Evolutionary conservation across 768 basidiomycete genomes (phyloP).

Genomic region (Leccinum rimulosum): DNA sequence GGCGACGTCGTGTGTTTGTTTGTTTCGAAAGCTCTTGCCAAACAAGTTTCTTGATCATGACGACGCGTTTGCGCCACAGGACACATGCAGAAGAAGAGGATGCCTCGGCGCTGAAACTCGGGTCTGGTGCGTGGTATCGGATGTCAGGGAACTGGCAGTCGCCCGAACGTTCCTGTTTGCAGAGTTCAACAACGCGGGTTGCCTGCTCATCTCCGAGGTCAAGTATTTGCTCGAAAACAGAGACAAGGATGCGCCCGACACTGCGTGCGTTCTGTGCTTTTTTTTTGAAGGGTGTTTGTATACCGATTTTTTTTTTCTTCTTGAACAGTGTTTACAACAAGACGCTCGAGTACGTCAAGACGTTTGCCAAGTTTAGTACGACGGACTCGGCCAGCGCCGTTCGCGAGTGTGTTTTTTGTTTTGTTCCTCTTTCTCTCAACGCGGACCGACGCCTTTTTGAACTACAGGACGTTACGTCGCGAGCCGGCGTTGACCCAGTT

Average conservation of each 20-base stretch:
- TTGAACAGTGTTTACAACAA: constrained; percentile 86
- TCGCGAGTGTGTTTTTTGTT: constrained; percentile 59
- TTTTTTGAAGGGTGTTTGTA: neutral
- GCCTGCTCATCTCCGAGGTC: constrained; percentile 88
- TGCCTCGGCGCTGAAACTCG: constrained; percentile 80
- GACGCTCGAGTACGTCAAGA: constrained; percentile 88
- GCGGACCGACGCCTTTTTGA: neutral
- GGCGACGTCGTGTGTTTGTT: constrained; percentile 4
- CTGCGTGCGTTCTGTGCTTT: constrained; percentile 51
- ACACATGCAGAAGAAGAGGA: constrained; percentile 77
- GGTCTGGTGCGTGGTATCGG: constrained; percentile 47
- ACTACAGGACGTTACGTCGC: constrained; percentile 67
- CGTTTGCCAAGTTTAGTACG: constrained; percentile 86
- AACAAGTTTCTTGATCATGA: constrained; percentile 49
- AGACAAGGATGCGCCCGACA: constrained; percentile 85
- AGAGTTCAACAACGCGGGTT: constrained; percentile 94
- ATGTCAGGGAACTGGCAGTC: neutral
- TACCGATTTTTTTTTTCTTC: neutral
- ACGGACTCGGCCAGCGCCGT: constrained; percentile 82
- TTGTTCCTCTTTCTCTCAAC: neutral
- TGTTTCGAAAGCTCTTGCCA: constrained; percentile 33
- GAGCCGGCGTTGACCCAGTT: constrained; percentile 83
- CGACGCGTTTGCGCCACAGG: constrained; percentile 61
- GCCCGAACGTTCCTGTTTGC: neutral
- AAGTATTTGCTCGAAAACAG: constrained; percentile 86